Evolutionary conservation across 2,329 filamentous ascomycete genomes (phyloP).

Genomic region (Ceratocystis cubensis): DNA sequence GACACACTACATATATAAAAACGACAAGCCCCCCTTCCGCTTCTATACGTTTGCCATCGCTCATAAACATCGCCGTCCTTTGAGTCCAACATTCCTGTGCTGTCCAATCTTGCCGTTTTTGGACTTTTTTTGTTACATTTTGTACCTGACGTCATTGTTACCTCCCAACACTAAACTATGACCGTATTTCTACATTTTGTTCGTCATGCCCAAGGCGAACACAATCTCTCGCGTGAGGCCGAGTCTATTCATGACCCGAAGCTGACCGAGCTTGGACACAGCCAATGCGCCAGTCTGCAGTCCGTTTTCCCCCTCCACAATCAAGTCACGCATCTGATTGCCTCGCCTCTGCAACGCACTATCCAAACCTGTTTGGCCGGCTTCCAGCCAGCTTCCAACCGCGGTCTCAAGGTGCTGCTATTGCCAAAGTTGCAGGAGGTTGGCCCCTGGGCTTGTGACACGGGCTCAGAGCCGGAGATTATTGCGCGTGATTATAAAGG

Average conservation of each 20-base stretch:
- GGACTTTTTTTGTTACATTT: background rate
- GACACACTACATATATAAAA: too few species aligned
- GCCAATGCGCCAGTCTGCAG: constrained; percentile 57
- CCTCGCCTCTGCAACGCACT: constrained; percentile 70
- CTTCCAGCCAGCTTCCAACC: constrained; percentile 44
- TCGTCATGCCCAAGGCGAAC: constrained; percentile 65
- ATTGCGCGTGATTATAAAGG: constrained; percentile 50
- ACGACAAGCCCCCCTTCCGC: background rate
- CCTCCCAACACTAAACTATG: constrained; percentile 28
- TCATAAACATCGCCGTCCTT: too few species aligned
- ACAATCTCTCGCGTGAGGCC: constrained; percentile 63
- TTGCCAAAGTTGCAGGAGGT: constrained; percentile 72
- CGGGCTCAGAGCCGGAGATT: constrained; percentile 45
- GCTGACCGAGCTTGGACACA: constrained; percentile 61
- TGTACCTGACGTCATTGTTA: background rate
- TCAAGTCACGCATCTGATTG: constrained; percentile 55
- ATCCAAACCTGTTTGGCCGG: constrained; percentile 62
- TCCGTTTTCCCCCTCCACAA: constrained; percentile 51
- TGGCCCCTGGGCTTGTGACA: constrained; percentile 61
- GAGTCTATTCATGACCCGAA: constrained; percentile 63
- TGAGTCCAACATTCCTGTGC: background rate
- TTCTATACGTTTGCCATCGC: background rate
- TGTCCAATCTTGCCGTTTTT: background rate
- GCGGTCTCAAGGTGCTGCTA: constrained; percentile 39
- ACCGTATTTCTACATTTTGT: constrained; percentile 50